Evolutionary conservation across 148 eudicot species (phyloP).

Genomic region (Persicaria maculosa): DNA sequence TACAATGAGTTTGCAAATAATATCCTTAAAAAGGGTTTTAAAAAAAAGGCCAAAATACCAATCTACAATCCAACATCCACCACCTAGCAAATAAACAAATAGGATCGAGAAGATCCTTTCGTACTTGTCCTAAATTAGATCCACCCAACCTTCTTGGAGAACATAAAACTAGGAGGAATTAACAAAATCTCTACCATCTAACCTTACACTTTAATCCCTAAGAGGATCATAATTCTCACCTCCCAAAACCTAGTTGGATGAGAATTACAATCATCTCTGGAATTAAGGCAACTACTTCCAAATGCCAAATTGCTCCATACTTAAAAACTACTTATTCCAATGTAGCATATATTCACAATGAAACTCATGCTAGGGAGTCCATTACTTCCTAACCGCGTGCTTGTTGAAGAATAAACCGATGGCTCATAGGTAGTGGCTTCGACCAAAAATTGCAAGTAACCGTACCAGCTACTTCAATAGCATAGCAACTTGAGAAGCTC

Average conservation of each 20-base stretch:
- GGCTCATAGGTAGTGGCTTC: too few relatives aligned
- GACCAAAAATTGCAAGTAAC: not conserved
- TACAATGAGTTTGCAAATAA: not conserved
- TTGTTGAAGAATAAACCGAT: too few relatives aligned
- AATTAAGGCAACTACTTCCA: not conserved
- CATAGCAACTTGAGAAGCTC: constrained; percentile 5
- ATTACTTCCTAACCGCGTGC: too few relatives aligned
- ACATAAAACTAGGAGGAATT: not conserved
- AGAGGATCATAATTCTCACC: constrained; percentile 10
- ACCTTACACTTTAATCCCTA: not conserved
- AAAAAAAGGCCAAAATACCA: not conserved
- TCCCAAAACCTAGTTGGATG: not conserved
- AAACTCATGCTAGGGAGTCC: too few relatives aligned
- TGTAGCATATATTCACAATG: not conserved
- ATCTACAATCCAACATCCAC: not conserved
- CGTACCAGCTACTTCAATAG: constrained; percentile 1
- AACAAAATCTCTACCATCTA: not conserved
- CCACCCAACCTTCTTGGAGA: not conserved
- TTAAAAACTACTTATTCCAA: not conserved
- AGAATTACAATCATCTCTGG: not conserved
- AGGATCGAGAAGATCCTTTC: not conserved
- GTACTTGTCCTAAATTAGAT: not conserved
- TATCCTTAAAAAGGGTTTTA: not conserved
- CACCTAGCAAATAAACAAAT: not conserved
- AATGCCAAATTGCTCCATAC: not conserved